Conservation (phyloP, 1,284 basidiomycete species). For the Irpex sp. region DNA sequence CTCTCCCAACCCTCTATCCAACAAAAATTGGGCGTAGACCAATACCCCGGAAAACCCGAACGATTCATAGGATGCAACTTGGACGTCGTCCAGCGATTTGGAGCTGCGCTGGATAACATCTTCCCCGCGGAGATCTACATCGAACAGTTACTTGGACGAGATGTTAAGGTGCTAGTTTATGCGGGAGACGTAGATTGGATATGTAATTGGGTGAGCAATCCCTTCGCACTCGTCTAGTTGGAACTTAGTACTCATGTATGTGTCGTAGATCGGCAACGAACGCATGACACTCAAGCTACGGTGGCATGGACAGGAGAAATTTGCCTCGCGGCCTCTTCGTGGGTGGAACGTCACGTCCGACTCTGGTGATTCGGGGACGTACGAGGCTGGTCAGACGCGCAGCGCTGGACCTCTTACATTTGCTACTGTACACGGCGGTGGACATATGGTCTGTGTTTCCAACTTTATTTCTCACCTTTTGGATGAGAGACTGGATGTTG, state of each 20-base stretch:
- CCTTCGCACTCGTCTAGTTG: background rate
- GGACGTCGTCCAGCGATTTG: slow-evolving; percentile 42
- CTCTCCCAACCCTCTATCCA: background rate
- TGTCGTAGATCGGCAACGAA: slow-evolving; percentile 48
- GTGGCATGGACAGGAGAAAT: slow-evolving; percentile 57
- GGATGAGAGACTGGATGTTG: background rate
- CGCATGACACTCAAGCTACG: slow-evolving; percentile 58
- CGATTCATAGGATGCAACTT: slow-evolving; percentile 49
- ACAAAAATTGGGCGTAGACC: background rate
- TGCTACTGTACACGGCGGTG: slow-evolving; percentile 55
- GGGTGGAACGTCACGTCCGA: slow-evolving; percentile 54
- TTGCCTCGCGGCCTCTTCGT: slow-evolving; percentile 40
- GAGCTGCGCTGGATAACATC: slow-evolving; percentile 30
- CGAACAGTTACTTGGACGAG: slow-evolving; percentile 70
- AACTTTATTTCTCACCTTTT: background rate
- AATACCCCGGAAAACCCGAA: background rate
- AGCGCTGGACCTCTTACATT: slow-evolving; percentile 59
- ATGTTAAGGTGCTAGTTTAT: slow-evolving; percentile 71
- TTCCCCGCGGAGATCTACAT: slow-evolving; percentile 55
- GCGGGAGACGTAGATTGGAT: slow-evolving; percentile 73
- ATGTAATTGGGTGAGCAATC: slow-evolving; percentile 59
- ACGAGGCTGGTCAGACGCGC: slow-evolving; percentile 53
- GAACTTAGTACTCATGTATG: background rate
- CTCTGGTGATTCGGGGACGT: background rate
- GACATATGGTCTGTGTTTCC: slow-evolving; percentile 53